Base-by-base conservation (phyloP, 305 asterid genomes). In the Solanum aculeatissimum region DNA sequence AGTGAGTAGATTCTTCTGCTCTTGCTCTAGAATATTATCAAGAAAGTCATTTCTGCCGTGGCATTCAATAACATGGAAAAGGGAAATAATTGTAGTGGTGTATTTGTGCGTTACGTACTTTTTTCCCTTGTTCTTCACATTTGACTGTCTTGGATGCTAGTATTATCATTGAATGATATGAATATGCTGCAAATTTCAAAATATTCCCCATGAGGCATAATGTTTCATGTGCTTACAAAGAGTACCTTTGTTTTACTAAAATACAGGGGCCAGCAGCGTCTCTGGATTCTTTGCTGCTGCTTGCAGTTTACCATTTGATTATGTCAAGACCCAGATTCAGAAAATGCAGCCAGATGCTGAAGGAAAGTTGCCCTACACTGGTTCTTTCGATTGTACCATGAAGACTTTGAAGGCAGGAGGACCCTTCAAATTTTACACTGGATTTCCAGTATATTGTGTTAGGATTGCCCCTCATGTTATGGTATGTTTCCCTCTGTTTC, bases 401-500 rank as follows among this genome's bases (percentile, higher is more conserved):
- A 91, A 94, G 87, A 94, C 97, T 1, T 91, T 94, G 68, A 94
- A 91, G 87, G 16, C 91, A 0, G 93, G 93, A 55, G 98, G 98
- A 40, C 96, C 95, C 72, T 88, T 92, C 68, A 94, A 89, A 84
- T 91, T 94, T 42, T 94, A 94, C 92, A 87, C 94, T 32, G 98
- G 98, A 84, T 94, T 94, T 43, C 97, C 97, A 27, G 95, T 93
- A 13, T 94, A 94, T 74, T 94, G 97, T 62, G 91, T 93, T 78
- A 88, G 97, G 86, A 92, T 93, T 45, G 96, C 97, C 49, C 98
- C 98, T 83, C 98, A 94, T 81, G 96, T 93, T 89, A 93, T 93
- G 98, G 98, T 93, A 86, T 6, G 18, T 12, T 54, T 12, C 81
- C 51, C 65, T 66, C 27, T 14, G 4, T 1, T 53, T 82, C 47